Conservation (phyloP, 108 stramenopile species). For the Nitzschia palea region DNA sequence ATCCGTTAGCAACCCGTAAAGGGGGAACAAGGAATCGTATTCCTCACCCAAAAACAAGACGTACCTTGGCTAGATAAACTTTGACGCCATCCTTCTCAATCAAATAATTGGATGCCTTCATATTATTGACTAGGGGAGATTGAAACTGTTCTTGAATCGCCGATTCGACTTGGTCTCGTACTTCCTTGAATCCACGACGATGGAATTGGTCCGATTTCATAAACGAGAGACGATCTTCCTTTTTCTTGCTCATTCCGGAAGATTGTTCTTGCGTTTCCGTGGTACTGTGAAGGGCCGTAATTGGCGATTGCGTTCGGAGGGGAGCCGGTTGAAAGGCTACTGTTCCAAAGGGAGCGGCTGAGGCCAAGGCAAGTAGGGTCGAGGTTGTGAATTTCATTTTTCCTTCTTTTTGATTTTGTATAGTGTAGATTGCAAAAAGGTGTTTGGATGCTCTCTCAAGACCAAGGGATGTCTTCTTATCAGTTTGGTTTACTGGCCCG, state of each 20-base stretch:
- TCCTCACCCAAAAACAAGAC: not conserved
- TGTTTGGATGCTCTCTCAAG: not conserved
- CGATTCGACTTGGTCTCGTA: conserved; percentile 69
- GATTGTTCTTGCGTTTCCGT: conserved; percentile 19
- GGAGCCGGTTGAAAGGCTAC: conserved; percentile 1
- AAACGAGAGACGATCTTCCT: conserved; percentile 68
- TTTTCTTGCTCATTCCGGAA: conserved; percentile 39
- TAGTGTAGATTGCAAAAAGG: not conserved
- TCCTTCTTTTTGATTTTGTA: not conserved
- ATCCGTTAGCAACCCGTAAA: too few species aligned
- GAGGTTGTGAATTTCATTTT: conserved; percentile 7
- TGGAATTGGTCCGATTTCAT: conserved; percentile 81
- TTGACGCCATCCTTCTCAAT: conserved; percentile 77
- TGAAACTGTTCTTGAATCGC: conserved; percentile 78
- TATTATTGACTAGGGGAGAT: conserved; percentile 65
- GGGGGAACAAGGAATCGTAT: not conserved
- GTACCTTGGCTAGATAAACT: conserved; percentile 71
- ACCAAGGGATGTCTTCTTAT: too few species aligned
- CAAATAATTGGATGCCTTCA: conserved; percentile 68
- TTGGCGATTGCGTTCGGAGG: not conserved
- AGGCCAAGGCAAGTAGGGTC: not conserved
- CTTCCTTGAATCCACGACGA: conserved; percentile 88
- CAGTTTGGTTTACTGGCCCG: too few species aligned
- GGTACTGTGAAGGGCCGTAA: conserved; percentile 11
- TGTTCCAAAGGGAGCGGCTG: not conserved